phyloP scores from a whole-genome alignment of 345 rosid genomes.

The Populus simonii region DNA sequence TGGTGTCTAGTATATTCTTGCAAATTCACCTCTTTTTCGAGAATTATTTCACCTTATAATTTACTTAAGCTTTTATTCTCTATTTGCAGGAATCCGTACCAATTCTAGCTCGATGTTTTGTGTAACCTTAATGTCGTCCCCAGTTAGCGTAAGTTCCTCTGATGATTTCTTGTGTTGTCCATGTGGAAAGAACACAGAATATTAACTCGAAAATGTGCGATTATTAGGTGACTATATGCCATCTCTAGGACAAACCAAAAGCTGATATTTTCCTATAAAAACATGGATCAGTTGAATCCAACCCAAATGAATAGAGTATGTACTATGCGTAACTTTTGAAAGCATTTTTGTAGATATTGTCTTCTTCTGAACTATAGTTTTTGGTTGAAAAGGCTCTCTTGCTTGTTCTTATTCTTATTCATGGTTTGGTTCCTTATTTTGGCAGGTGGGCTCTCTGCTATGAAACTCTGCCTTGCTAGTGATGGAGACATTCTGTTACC shows the following conservation, averaged over 20 bases:
- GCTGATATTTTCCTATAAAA: background rate
- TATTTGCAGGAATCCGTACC: constrained; percentile 11
- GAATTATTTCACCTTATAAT: background rate
- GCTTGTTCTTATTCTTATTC: constrained; percentile 17
- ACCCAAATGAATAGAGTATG: constrained; percentile 1
- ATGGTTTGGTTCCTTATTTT: constrained; percentile 24
- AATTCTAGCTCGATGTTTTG: background rate
- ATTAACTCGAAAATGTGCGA: background rate
- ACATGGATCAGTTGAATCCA: constrained; percentile 6
- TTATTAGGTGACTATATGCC: background rate
- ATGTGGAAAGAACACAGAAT: background rate
- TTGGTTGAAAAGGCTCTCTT: constrained; percentile 11
- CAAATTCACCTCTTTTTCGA: background rate
- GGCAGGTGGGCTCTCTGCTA: constrained; percentile 30
- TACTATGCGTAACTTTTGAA: background rate
- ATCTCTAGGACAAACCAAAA: constrained; percentile 1
- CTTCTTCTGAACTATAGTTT: constrained; percentile 11
- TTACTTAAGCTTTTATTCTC: background rate
- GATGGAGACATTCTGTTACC: constrained; percentile 22
- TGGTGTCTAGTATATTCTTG: background rate
- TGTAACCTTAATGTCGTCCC: background rate
- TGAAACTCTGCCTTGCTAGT: constrained; percentile 12
- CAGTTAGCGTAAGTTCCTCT: constrained; percentile 12
- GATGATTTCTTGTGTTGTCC: background rate
- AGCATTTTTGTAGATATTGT: constrained; percentile 15